These are phyloP conservation scores for Hypoxylon sp. DNA, from an alignment of 2,329 filamentous ascomycete species.

Conservation along the genomic window DNA sequence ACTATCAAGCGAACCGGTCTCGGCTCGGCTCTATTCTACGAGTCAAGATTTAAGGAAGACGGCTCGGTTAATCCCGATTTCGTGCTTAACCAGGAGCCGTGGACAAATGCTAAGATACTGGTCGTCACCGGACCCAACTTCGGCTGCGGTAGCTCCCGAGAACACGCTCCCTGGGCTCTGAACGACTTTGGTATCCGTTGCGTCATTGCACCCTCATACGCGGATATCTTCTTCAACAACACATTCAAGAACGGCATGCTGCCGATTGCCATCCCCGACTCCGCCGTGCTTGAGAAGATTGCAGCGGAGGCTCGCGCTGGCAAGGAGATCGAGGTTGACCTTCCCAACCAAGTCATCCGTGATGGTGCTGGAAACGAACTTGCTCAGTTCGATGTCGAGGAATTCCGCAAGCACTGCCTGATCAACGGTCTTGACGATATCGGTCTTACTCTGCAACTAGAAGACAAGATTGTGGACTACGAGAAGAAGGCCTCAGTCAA, in stretches of 20 bases:
- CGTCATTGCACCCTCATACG: slow-evolving; percentile 84
- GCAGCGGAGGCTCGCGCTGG: slow-evolving; percentile 81
- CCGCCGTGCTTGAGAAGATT: slow-evolving; percentile 72
- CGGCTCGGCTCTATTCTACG: slow-evolving; percentile 85
- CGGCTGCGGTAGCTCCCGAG: slow-evolving; percentile 89
- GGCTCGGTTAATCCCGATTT: slow-evolving; percentile 82
- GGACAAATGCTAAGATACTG: slow-evolving; percentile 84
- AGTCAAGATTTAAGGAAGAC: slow-evolving; percentile 78
- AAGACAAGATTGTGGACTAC: slow-evolving; percentile 85
- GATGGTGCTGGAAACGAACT: slow-evolving; percentile 77
- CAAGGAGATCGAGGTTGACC: slow-evolving; percentile 86
- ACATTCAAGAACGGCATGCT: slow-evolving; percentile 99
- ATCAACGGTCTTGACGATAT: slow-evolving; percentile 96
- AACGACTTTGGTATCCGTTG: slow-evolving; percentile 96
- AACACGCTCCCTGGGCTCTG: slow-evolving; percentile 97
- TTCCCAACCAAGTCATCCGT: slow-evolving; percentile 84
- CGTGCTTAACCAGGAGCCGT: slow-evolving; percentile 89
- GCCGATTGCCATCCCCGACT: slow-evolving; percentile 78
- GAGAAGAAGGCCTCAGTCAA: slow-evolving; percentile 79
- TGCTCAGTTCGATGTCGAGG: slow-evolving; percentile 84
- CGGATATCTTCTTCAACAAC: slow-evolving; percentile 98
- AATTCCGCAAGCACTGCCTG: slow-evolving; percentile 93
- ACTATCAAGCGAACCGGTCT: slow-evolving; percentile 98
- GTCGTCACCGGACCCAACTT: slow-evolving; percentile 94
- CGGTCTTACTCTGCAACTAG: slow-evolving; percentile 90